Evolutionary conservation across 2,329 filamentous ascomycete genomes (phyloP).

Genomic region (Cercospora sp.): DNA sequence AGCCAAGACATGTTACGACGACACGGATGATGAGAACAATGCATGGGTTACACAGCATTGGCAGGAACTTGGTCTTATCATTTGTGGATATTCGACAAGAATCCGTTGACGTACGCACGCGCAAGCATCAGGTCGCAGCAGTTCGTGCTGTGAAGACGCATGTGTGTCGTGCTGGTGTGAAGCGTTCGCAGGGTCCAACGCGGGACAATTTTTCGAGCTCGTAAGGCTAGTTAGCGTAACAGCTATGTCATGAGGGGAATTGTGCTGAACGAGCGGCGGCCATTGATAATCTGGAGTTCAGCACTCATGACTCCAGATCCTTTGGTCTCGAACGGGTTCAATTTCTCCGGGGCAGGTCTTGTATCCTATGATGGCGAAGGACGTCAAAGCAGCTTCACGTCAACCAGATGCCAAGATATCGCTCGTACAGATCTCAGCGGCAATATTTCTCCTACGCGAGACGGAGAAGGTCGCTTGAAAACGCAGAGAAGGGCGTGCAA

Average conservation of each 20-base stretch:
- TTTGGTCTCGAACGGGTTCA: neutral
- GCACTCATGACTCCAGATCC: neutral
- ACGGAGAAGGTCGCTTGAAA: neutral
- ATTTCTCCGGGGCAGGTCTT: neutral
- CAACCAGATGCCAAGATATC: neutral
- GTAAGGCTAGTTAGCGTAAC: neutral
- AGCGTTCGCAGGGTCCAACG: slow-evolving; percentile 1
- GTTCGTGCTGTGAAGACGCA: neutral
- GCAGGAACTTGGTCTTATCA: neutral
- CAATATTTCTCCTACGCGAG: no score
- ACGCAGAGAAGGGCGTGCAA: neutral
- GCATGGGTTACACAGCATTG: neutral
- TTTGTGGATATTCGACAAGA: neutral
- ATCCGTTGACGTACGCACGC: neutral
- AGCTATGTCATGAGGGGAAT: neutral
- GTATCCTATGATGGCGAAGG: neutral
- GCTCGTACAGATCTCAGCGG: neutral
- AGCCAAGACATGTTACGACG: neutral
- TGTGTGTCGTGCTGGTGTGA: neutral
- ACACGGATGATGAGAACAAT: neutral
- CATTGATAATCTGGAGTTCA: neutral
- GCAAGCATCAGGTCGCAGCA: neutral
- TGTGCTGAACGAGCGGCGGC: neutral
- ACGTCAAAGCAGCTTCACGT: neutral
- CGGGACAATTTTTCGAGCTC: neutral